Conservation (phyloP, 805 yeast species). For the Sugiyamaella floridensis region DNA sequence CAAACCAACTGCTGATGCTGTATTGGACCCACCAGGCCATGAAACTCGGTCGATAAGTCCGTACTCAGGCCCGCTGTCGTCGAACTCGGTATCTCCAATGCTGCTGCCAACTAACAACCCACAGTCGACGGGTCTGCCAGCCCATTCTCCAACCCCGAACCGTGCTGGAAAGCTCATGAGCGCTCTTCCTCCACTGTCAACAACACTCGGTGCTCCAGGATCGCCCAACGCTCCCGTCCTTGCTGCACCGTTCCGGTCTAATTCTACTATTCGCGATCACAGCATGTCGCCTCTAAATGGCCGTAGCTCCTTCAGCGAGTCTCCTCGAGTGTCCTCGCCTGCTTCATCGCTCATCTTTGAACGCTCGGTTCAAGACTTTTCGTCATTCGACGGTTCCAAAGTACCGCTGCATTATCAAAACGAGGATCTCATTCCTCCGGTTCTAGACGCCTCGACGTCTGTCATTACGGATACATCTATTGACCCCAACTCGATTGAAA, state of each 20-base stretch:
- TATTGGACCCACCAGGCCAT: not conserved
- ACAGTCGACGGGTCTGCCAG: not conserved
- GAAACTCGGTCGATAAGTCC: not conserved
- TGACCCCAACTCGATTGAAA: constrained; percentile 62
- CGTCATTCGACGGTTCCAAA: constrained; percentile 16
- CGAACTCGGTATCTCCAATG: not conserved
- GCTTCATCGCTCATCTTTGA: constrained; percentile 53
- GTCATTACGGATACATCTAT: constrained; percentile 49
- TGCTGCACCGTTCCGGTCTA: not conserved
- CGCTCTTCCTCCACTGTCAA: not conserved
- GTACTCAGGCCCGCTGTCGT: not conserved
- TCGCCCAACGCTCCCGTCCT: not conserved
- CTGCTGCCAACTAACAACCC: not conserved
- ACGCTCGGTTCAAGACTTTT: constrained; percentile 57
- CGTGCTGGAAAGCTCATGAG: not conserved
- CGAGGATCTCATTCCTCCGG: constrained; percentile 75
- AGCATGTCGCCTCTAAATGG: constrained; percentile 12
- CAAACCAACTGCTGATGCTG: not conserved
- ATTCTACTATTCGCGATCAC: constrained; percentile 2
- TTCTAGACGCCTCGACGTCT: constrained; percentile 69
- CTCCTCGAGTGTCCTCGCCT: constrained; percentile 21
- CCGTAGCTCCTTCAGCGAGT: constrained; percentile 4
- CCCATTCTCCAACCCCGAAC: not conserved
- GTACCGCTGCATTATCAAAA: constrained; percentile 37
- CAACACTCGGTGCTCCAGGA: not conserved